Percentiles rank a stretch among this genome's conserved stretches.
Evolutionary conservation across 2,329 filamentous ascomycete genomes (phyloP).

Genomic region (Fonsecaea monophora): DNA sequence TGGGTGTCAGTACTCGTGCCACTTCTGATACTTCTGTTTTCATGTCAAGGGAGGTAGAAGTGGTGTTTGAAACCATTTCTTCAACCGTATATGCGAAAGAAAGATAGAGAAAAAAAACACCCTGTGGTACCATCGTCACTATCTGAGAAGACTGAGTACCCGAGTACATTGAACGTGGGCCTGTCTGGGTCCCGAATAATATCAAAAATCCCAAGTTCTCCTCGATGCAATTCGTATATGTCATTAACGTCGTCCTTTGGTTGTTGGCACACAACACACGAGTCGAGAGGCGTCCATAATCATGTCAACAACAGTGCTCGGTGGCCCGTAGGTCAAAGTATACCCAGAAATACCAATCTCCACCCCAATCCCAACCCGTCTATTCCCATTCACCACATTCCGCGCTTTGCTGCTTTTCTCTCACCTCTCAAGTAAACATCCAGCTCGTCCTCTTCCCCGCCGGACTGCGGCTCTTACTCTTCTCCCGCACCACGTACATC

Average conservation of each 20-base stretch:
- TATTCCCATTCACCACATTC: not conserved
- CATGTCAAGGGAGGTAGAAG: too few relatives aligned
- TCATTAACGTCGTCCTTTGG: conserved; percentile 2
- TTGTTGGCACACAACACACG: not conserved
- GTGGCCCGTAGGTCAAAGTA: not conserved
- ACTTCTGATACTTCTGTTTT: too few relatives aligned
- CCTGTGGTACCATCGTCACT: not conserved
- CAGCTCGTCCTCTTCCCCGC: conserved; percentile 29
- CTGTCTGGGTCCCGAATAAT: not conserved
- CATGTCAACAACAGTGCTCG: not conserved
- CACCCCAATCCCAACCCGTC: not conserved
- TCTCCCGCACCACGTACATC: conserved; percentile 56
- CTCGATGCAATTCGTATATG: not conserved
- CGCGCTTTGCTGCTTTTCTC: not conserved
- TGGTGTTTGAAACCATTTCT: too few relatives aligned
- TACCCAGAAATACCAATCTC: not conserved
- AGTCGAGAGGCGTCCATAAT: not conserved
- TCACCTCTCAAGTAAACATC: conserved; percentile 36
- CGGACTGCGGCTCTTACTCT: conserved; percentile 43
- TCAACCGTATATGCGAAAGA: too few relatives aligned
- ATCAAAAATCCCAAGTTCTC: too few relatives aligned
- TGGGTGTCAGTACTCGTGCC: too few relatives aligned
- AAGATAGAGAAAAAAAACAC: too few relatives aligned
- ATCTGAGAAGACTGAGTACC: not conserved
- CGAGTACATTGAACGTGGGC: not conserved